Percentiles rank a stretch among this genome's conserved stretches.
Evolutionary conservation across 306 rosid genomes (phyloP).

Genomic region (Glycine soja): DNA sequence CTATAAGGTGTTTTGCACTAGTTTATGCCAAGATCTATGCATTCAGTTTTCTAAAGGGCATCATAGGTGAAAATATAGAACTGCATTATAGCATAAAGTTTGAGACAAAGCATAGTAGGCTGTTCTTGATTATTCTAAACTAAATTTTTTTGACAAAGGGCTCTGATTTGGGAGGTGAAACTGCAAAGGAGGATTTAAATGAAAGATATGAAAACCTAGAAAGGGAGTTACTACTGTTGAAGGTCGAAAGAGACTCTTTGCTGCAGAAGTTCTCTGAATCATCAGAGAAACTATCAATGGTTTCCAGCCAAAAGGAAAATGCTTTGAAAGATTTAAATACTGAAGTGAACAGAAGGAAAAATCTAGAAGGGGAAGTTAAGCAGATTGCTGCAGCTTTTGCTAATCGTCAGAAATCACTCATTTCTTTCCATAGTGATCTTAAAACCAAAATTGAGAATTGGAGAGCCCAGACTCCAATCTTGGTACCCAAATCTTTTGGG

Average conservation of each 20-base stretch:
- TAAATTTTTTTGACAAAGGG: slow-evolving; percentile 77
- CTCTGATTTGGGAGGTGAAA: slow-evolving; percentile 66
- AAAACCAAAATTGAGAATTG: slow-evolving; percentile 64
- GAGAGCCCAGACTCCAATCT: slow-evolving; percentile 57
- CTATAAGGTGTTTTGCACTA: not conserved
- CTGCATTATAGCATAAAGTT: slow-evolving; percentile 47
- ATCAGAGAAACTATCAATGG: slow-evolving; percentile 59
- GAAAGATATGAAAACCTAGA: slow-evolving; percentile 69
- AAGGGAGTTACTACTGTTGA: slow-evolving; percentile 64
- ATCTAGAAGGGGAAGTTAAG: slow-evolving; percentile 75
- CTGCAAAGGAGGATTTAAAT: slow-evolving; percentile 66
- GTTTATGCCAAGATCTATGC: slow-evolving; percentile 1
- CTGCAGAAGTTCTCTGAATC: slow-evolving; percentile 63
- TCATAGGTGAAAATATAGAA: slow-evolving; percentile 29
- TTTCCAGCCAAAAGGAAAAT: slow-evolving; percentile 69
- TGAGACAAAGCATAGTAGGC: slow-evolving; percentile 43
- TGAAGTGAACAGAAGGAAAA: slow-evolving; percentile 77
- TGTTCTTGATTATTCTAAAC: slow-evolving; percentile 53
- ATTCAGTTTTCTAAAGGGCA: not conserved
- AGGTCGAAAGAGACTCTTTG: slow-evolving; percentile 72
- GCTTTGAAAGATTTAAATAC: slow-evolving; percentile 64
- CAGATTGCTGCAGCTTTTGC: slow-evolving; percentile 74
- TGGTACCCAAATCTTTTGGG: slow-evolving; percentile 61
- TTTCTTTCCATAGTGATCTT: slow-evolving; percentile 67
- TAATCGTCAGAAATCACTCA: slow-evolving; percentile 63